Conservation (phyloP, 257 asterid genomes). For the Anisodus tanguticus region DNA sequence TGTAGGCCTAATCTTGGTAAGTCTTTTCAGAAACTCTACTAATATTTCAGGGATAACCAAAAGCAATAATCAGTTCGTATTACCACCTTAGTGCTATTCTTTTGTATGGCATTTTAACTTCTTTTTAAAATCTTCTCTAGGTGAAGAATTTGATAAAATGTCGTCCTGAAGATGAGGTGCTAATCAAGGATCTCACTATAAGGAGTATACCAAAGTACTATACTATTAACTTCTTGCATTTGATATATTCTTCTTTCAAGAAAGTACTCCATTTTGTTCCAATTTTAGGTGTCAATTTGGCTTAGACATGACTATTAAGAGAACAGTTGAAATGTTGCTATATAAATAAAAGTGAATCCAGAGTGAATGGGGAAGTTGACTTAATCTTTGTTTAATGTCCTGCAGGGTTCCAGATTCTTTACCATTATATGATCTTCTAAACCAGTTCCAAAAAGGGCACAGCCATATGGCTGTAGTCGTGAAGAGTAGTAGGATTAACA, state of each 20-base stretch:
- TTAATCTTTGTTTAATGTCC: background rate
- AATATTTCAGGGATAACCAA: background rate
- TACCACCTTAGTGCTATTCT: background rate
- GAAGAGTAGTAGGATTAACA: constrained; percentile 32
- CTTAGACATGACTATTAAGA: background rate
- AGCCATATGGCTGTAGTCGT: constrained; percentile 76
- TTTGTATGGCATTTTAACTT: background rate
- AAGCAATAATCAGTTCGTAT: background rate
- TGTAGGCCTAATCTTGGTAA: constrained; percentile 66
- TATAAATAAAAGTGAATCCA: background rate
- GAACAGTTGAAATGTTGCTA: background rate
- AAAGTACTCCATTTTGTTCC: background rate
- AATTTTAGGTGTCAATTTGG: background rate
- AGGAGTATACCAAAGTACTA: constrained; percentile 67
- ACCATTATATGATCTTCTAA: constrained; percentile 62
- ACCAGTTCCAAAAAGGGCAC: constrained; percentile 60
- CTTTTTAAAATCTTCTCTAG: constrained; percentile 34
- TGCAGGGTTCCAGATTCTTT: constrained; percentile 53
- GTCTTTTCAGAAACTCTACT: background rate
- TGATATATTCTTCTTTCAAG: background rate
- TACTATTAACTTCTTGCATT: background rate
- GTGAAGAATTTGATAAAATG: constrained; percentile 62
- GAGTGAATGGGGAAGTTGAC: background rate
- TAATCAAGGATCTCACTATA: constrained; percentile 51
- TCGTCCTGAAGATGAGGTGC: constrained; percentile 59